These are phyloP conservation scores for Gymnopilus dilepis DNA, from an alignment of 768 basidiomycete species.

Conservation along the genomic window DNA sequence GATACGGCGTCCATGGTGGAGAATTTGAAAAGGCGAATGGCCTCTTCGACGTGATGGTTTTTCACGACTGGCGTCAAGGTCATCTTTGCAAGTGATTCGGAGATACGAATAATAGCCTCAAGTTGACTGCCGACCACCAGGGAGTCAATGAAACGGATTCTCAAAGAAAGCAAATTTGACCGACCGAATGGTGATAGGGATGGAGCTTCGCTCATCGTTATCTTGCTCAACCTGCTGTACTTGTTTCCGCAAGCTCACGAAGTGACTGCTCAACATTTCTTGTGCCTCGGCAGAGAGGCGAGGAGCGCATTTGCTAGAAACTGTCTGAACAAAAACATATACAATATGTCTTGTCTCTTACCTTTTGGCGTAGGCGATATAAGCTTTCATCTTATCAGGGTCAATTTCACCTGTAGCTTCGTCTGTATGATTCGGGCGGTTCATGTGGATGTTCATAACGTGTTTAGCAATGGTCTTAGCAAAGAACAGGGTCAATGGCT, in stretches of 20 bases:
- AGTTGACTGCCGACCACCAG: conserved; percentile 64
- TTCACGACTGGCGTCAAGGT: conserved; percentile 86
- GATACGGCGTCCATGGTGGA: conserved; percentile 99
- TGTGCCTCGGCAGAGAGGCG: conserved; percentile 92
- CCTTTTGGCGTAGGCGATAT: conserved; percentile 96
- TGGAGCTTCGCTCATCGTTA: conserved; percentile 96
- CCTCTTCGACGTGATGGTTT: conserved; percentile 95
- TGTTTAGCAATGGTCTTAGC: conserved; percentile 91
- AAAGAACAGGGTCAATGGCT: conserved; percentile 9
- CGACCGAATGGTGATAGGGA: conserved; percentile 96
- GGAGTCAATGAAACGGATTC: neutral
- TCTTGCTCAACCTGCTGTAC: conserved; percentile 96
- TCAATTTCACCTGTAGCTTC: conserved; percentile 87
- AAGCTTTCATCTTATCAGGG: conserved; percentile 98
- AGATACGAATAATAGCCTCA: conserved; percentile 98
- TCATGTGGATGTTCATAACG: conserved; percentile 99
- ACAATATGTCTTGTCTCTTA: conserved; percentile 30
- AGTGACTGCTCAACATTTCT: conserved; percentile 95
- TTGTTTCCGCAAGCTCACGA: conserved; percentile 90
- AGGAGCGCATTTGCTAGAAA: conserved; percentile 89
- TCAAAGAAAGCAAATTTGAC: conserved; percentile 30
- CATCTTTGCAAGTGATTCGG: conserved; percentile 94
- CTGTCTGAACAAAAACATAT: neutral
- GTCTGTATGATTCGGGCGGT: conserved; percentile 71
- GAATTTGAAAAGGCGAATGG: conserved; percentile 96